Evolutionary conservation across 208 protist species (phyloP), one percentile per base, ranked within the genome.

Genomic region (Herpetomonas muscarum): DNA sequence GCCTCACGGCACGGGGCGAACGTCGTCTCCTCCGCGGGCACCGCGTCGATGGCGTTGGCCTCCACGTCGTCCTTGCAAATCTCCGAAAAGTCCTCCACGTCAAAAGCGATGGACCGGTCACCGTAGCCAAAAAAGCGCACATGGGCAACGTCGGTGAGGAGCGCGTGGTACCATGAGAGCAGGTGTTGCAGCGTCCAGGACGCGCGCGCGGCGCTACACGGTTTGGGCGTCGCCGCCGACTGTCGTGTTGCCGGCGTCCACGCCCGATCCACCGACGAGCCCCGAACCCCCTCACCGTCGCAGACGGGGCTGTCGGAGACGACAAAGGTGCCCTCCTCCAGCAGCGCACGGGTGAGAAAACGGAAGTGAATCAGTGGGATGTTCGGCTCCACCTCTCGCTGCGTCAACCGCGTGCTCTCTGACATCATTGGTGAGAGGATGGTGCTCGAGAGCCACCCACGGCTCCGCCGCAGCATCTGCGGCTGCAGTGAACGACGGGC

Each of bases 181-280:
- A 87, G 64, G 63, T 76, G 68, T 30, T 69, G 64, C 49, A 87
- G 70, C 39, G 76, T 79, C 74, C 76, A 87, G n/a, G 56, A 32
- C 10, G 41, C 7, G 10, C 41, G 5, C 4, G 6, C 6, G 28
- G 28, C 21, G 24, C 47, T 53, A 36, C n/a, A n/a, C n/a, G n/a
- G n/a, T n/a, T n/a, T n/a, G n/a, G 34, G 6, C 9, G 34, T 17
- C 34, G 34, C 9, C 6, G 34, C 9, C 15, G 41, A 19, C 41
- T 9, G 41, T 24, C 15, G 41, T 46, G 41, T 46, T 4, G 41
- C 41, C 41, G 41, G 15, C 5, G 41, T 6, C 6, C 10, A 46
- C 34, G 13, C 6, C 34, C 9, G 6, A 19, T 46, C 22, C 9
- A 6, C 10, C 19, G n/a, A n/a, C n/a, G n/a, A n/a, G n/a, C n/a